Evolutionary conservation across 495 filamentous ascomycete species (phyloP), one percentile per base, ranked within the genome.

Genomic region (Filosporella fistucella): DNA sequence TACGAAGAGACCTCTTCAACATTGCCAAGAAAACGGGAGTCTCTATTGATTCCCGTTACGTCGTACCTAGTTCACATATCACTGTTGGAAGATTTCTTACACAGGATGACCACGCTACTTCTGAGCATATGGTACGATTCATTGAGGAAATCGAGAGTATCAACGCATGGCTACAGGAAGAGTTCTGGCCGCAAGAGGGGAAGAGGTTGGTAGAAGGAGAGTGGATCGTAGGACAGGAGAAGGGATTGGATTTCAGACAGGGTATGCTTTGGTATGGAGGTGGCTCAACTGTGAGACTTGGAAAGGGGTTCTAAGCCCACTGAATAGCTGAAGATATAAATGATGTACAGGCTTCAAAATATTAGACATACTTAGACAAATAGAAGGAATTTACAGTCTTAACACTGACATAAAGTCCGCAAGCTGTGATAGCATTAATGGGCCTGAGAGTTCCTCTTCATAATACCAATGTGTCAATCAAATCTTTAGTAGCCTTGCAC

Each of bases 251-350:
- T 52, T 76, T 78, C 50, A 74, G 82, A 28, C 74, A 70, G 43
- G 90, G 90, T 0, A 68, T 68, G 17, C 69, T 91, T 14, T 96
- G 88, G 88, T 96, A 94, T 68, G 90, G 90, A 20, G 85, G 80
- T 20, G 88, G 89, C 1, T 70, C 81, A 35, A 78, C 72, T 6
- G 66, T 88, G 22, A 57, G 71, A 48, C 22, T 74, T 14, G 88
- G 88, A 5, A 76, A 80, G 59, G 85, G 81, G 1, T 82, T 81
- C 59, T 76, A 61, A 35, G 17, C n/a, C n/a, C n/a, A n/a, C n/a
- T n/a, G n/a, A n/a, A n/a, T n/a, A n/a, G n/a, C n/a, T n/a, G n/a
- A n/a, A n/a, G n/a, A n/a, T n/a, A n/a, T n/a, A n/a, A n/a, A n/a
- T n/a, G n/a, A n/a, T n/a, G n/a, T n/a, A n/a, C n/a, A n/a, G n/a